phyloP scores from a whole-genome alignment of 129 eudicot species.

The Logfia minima region DNA sequence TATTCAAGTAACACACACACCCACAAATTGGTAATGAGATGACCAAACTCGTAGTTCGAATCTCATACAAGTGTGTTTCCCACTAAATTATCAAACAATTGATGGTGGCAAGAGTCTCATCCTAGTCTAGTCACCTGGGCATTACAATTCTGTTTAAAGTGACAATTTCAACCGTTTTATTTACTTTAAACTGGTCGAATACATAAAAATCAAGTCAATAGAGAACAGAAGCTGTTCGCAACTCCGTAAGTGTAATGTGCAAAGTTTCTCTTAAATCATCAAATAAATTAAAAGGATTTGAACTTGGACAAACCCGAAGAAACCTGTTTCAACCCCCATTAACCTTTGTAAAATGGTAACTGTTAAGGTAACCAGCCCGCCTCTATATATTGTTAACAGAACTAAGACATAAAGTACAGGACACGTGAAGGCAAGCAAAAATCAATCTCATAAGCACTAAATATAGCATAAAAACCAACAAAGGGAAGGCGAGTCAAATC shows the following conservation, averaged over 20 bases:
- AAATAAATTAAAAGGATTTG: not conserved
- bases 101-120: not conserved
- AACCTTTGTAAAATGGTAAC: not conserved
- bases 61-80: not conserved
- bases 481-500: conserved; percentile 5
- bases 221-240: no score
- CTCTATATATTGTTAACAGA: not conserved
- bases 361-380: not conserved
- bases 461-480: conserved; percentile 22
- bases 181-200: no score
- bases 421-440: not conserved
- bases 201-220: no score
- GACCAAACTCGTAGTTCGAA: not conserved
- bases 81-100: not conserved
- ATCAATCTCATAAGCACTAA: conserved; percentile 11
- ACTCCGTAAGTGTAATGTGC: no score
- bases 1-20: not conserved
- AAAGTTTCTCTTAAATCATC: no score
- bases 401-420: not conserved
- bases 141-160: not conserved
- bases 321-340: not conserved
- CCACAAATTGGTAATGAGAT: no score
- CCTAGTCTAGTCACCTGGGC: not conserved
- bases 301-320: not conserved
- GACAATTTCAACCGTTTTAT: no score